Conservation (phyloP, 345 rosid species). For the Boechera stricta region DNA sequence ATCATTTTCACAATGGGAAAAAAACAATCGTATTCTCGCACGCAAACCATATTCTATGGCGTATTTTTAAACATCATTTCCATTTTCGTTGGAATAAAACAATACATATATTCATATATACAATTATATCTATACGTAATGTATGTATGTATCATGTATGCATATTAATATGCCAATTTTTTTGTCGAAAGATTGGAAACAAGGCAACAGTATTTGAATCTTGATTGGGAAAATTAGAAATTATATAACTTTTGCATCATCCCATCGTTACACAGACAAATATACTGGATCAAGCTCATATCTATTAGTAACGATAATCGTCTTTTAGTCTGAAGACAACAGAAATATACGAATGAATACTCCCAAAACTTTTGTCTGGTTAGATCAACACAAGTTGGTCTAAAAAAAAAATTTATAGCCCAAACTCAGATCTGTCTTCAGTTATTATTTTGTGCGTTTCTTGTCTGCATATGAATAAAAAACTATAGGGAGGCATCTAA, state of each 20-base stretch:
- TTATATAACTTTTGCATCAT: background rate
- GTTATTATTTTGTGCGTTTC: background rate
- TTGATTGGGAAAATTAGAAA: background rate
- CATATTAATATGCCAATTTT: background rate
- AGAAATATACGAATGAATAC: slow-evolving; percentile 19
- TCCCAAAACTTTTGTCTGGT: slow-evolving; percentile 17
- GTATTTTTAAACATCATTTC: background rate
- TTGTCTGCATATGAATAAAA: slow-evolving; percentile 32
- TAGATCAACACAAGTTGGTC: slow-evolving; percentile 21
- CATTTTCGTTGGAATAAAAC: background rate
- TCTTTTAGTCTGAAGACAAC: background rate
- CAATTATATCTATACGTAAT: background rate
- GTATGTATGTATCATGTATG: background rate
- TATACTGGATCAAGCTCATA: slow-evolving; percentile 5
- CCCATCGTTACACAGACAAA: slow-evolving; percentile 14
- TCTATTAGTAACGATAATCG: slow-evolving; percentile 21
- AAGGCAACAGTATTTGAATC: background rate
- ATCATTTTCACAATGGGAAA: slow-evolving; percentile 2
- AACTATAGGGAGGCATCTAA: slow-evolving; percentile 12
- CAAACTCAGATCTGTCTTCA: slow-evolving; percentile 30
- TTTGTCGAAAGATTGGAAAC: background rate
- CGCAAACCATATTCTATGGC: slow-evolving; percentile 19
- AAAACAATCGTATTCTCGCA: slow-evolving; percentile 1
- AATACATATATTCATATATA: background rate
- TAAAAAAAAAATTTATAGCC: background rate